These are phyloP conservation scores for Cantharellus anzutake DNA, from an alignment of 768 basidiomycete genomes.

Conservation along the genomic window DNA sequence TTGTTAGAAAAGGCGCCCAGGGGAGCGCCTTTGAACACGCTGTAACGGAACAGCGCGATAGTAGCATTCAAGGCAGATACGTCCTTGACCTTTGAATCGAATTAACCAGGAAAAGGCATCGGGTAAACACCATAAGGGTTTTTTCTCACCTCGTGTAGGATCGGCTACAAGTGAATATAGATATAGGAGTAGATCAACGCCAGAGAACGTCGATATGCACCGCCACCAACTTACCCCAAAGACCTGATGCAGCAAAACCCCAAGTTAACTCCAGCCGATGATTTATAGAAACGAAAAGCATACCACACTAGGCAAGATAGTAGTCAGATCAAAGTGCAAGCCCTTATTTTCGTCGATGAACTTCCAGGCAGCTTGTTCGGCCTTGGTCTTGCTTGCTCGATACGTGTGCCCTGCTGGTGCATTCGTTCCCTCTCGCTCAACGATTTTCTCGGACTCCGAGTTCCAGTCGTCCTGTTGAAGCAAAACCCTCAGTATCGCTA, in stretches of 20 bases:
- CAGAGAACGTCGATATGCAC: too few relatives aligned
- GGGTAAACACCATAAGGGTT: too few relatives aligned
- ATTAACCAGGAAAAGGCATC: too few relatives aligned
- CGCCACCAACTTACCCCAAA: too few relatives aligned
- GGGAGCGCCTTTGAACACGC: too few relatives aligned
- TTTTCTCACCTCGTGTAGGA: not conserved
- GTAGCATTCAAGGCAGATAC: too few relatives aligned
- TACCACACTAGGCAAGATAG: conserved; percentile 11
- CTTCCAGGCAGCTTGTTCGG: conserved; percentile 17
- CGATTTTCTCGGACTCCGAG: conserved; percentile 11
- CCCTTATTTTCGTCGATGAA: conserved; percentile 11
- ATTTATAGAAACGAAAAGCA: not conserved
- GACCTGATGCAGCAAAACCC: too few relatives aligned
- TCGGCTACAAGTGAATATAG: not conserved
- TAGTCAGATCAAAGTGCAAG: conserved; percentile 13
- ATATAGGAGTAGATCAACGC: too few relatives aligned
- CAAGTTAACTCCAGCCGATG: too few relatives aligned
- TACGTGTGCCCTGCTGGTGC: conserved; percentile 12
- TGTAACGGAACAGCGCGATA: too few relatives aligned
- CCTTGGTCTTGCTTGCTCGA: conserved; percentile 16
- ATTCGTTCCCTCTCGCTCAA: conserved; percentile 16
- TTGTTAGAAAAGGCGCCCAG: not conserved
- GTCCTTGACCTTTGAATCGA: too few relatives aligned
- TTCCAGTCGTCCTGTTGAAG: conserved; percentile 17
- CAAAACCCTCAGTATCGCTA: too few relatives aligned